Conservation (phyloP, 176 grass and related monocot species). For the Musa schizocarpa region DNA sequence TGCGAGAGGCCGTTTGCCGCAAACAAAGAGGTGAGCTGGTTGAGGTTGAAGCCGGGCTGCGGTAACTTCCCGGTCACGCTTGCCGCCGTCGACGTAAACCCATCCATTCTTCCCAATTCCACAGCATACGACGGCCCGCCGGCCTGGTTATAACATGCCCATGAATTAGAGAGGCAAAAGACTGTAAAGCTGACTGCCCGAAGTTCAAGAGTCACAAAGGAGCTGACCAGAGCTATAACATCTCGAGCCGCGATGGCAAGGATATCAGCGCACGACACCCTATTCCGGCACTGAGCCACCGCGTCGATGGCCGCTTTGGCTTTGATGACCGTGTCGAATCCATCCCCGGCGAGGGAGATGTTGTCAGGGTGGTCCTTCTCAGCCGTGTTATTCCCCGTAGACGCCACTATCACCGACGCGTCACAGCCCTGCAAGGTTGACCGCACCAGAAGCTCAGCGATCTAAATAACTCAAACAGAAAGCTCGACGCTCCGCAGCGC, state of each 20-base stretch:
- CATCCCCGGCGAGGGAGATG: conserved; percentile 43
- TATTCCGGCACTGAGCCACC: conserved; percentile 38
- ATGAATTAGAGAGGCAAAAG: background rate
- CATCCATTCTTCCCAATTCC: conserved; percentile 75
- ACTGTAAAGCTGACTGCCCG: background rate
- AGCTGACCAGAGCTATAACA: conserved; percentile 36
- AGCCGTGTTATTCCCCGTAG: conserved; percentile 31
- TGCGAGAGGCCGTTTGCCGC: conserved; percentile 73
- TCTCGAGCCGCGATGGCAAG: conserved; percentile 56
- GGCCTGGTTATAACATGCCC: conserved; percentile 22
- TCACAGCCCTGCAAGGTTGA: conserved; percentile 38
- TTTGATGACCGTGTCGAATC: conserved; percentile 41
- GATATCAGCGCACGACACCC: conserved; percentile 60
- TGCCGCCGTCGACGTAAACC: conserved; percentile 60
- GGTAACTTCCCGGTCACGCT: conserved; percentile 63
- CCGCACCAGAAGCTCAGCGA: background rate
- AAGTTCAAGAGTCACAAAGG: background rate
- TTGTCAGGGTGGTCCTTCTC: conserved; percentile 47
- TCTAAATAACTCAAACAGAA: background rate
- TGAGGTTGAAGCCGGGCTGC: conserved; percentile 46
- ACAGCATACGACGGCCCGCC: conserved; percentile 66
- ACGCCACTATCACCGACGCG: conserved; percentile 49
- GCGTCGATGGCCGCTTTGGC: conserved; percentile 57
- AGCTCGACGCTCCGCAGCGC: background rate
- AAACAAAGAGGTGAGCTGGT: conserved; percentile 66